phyloP scores from a whole-genome alignment of 179 eudicot genomes.

The Heliamphora pulchella region DNA sequence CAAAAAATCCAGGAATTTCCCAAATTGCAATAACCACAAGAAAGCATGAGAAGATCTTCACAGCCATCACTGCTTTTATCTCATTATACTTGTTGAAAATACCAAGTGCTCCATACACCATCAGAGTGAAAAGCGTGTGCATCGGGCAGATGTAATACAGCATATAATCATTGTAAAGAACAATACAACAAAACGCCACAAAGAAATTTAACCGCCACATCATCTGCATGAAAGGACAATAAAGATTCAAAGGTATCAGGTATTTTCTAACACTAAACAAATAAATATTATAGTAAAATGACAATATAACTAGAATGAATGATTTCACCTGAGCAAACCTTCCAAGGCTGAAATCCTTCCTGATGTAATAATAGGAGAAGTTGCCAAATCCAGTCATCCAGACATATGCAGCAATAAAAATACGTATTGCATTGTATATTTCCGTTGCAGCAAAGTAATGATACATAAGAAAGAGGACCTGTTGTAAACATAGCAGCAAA shows the following conservation, averaged over 20 bases:
- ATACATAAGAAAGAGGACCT: constrained; percentile 95
- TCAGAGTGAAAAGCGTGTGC: constrained; percentile 96
- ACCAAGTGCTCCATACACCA: constrained; percentile 98
- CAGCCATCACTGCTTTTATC: constrained; percentile 69
- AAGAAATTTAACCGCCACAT: constrained; percentile 98
- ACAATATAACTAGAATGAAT: background rate
- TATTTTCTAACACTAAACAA: too few relatives aligned
- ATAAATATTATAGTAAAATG: too few relatives aligned
- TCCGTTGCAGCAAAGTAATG: constrained; percentile 96
- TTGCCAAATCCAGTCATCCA: constrained; percentile 99
- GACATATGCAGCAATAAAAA: constrained; percentile 97
- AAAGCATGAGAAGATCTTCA: constrained; percentile 63
- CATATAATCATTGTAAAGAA: constrained; percentile 92
- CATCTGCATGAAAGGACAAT: constrained; percentile 55
- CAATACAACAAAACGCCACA: constrained; percentile 80
- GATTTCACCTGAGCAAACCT: constrained; percentile 84
- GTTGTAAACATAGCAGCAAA: constrained; percentile 18
- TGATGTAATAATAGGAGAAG: constrained; percentile 92
- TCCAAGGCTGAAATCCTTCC: constrained; percentile 87
- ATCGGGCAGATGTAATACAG: constrained; percentile 94
- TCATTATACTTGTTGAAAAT: constrained; percentile 86
- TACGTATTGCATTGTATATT: constrained; percentile 92
- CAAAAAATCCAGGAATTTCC: constrained; percentile 94
- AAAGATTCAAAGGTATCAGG: too few relatives aligned
- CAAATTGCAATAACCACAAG: constrained; percentile 76